Evolutionary conservation across 2,329 filamentous ascomycete species (phyloP), one percentile per base, ranked within the genome.

Genomic region (Helminthosporium solani): DNA sequence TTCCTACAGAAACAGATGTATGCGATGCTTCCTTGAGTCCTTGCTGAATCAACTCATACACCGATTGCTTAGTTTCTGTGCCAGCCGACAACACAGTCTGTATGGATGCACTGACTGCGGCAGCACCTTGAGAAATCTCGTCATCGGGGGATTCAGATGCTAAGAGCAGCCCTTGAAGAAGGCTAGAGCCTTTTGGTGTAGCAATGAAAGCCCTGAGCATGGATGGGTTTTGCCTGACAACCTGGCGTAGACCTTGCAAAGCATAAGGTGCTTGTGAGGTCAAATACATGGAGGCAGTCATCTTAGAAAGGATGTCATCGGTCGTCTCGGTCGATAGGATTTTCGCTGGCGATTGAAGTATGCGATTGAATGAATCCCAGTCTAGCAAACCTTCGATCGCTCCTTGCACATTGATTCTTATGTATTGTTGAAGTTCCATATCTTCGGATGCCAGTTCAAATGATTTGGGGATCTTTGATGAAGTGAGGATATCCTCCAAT

Each of bases 101-200:
- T 15, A 73, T 63, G 0, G 63, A 65, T 8, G 60, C 50, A 41
- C 68, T 71, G n/a, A 77, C 50, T 2, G 61, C 57, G 2, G 66
- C 52, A 1, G 75, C 75, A 31, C 63, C 66, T 19, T 75, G 68
- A 2, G 78, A 70, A 9, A 81, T 61, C n/a, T 75, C 71, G 23
- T 82, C 79, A 21, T 75, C 68, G 1, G 73, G 59, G 19, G 78
- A 80, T 49, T 83, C 78, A 6, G 77, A 73, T 25, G 83, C 71
- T 40, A 73, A 75, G 1, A 83, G 61, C 9, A 84, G 63, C 36
- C 72, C 75, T 27, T 76, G 76, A 2, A 82, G 67, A 19, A 84
- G 63, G 36, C 72, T 70, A 2, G 75, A 75, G 8, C 79, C 80
- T 54, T 75, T 56, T 12, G 63, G 41, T 5, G 75, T 72, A 16